Base-by-base conservation (phyloP, 768 basidiomycete species). In the Amanita molliuscula region DNA sequence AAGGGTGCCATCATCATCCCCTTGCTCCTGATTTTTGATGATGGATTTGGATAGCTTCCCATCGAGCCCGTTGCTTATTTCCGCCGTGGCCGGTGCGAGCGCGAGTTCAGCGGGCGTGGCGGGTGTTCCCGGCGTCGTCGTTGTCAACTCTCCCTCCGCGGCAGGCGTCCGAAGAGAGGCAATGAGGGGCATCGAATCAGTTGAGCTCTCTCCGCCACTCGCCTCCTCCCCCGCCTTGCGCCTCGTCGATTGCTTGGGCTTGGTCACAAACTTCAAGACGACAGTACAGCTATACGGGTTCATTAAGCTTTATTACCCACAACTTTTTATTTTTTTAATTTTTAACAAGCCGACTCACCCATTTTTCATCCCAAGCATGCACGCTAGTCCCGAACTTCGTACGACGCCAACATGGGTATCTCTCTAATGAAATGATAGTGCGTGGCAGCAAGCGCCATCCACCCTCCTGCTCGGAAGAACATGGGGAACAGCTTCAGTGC, bases 321-420 rank as follows among this genome's bases (percentile, higher is more conserved):
- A n/a, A n/a, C n/a, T n/a, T n/a, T n/a, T n/a, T n/a, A n/a, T n/a
- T n/a, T n/a, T n/a, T n/a, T n/a, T n/a, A n/a, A n/a, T n/a, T n/a
- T n/a, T n/a, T n/a, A n/a, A n/a, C n/a, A n/a, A n/a, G n/a, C n/a
- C n/a, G 26, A 64, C 78, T 41, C 56, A 84, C 85, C 86, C 86
- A 88, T 76, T 89, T 89, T 29, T 80, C 65, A 47, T 87, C 85
- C 87, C 87, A 89, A 4, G 73, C 66, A 9, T 67, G 80, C 2
- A 86, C 63, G 20, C 61, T 68, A 9, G 76, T 58, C 35, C 35
- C 79, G 69, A 8, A 88, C 70, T 63, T 88, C 82, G 54, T 83
- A 88, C 1, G 64, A 61, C 7, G 72, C 58, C 6, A 84, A 63
- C 47, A 82, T 77, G 1, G 82, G 75, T 20, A 89, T 85, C 63